phyloP scores from a whole-genome alignment of 352 stramenopile genomes.

The Aphanomyces cochlioides region DNA sequence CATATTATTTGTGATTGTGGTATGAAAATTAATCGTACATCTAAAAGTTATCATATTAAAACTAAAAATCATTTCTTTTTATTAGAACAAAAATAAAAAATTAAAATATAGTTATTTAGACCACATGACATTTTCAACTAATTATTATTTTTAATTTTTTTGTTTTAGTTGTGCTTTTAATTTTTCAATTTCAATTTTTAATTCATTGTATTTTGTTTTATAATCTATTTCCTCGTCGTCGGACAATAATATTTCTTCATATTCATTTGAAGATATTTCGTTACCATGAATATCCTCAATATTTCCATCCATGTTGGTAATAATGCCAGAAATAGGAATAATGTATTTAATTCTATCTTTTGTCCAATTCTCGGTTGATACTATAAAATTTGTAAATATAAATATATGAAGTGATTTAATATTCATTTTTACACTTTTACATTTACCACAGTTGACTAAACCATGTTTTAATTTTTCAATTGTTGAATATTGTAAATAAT shows the following conservation, averaged over 20 bases:
- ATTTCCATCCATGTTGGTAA: constrained; percentile 2
- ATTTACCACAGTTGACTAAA: constrained; percentile 4
- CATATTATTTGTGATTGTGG: neutral
- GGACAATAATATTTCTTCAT: neutral
- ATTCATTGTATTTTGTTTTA: constrained; percentile 1
- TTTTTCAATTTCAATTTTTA: constrained; percentile 3
- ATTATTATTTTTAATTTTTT: constrained; percentile 2
- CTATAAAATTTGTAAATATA: constrained; percentile 12
- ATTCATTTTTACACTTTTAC: constrained; percentile 4
- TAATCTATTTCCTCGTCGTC: neutral
- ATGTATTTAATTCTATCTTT: constrained; percentile 7
- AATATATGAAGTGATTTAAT: constrained; percentile 1
- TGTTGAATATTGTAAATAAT: neutral
- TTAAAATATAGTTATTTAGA: neutral
- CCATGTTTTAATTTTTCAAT: constrained; percentile 6
- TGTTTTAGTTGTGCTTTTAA: neutral
- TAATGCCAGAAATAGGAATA: constrained; percentile 5
- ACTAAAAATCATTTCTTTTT: constrained; percentile 10
- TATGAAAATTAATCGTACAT: constrained; percentile 1
- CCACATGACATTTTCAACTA: no score
- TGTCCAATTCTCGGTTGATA: constrained; percentile 1
- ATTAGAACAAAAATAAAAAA: constrained; percentile 10
- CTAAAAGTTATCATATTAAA: constrained; percentile 9
- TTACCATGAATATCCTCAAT: neutral
- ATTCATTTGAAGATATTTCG: neutral